Percentiles rank a stretch among this genome's conserved stretches.
These are phyloP conservation scores for Geotrichum carabidarum DNA, from an alignment of 1,139 yeast genomes.

Conservation along the genomic window DNA sequence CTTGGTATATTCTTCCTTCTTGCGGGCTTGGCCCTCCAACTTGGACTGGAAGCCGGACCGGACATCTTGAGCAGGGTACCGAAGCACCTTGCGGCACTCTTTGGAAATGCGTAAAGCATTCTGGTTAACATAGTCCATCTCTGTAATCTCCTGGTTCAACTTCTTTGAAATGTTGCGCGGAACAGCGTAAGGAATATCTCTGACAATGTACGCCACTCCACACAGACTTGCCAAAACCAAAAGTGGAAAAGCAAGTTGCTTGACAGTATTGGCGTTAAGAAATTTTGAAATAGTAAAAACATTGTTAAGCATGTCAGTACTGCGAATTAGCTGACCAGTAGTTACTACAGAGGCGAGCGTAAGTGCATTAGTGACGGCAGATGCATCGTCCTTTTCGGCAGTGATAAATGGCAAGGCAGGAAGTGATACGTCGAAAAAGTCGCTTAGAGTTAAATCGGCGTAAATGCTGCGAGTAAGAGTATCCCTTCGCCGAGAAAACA, in stretches of 20 bases:
- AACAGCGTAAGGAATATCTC: conserved; percentile 83
- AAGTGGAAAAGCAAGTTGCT: conserved; percentile 46
- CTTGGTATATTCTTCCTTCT: conserved; percentile 53
- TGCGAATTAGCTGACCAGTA: conserved; percentile 33
- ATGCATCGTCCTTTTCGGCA: conserved; percentile 18
- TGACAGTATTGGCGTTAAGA: conserved; percentile 24
- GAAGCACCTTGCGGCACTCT: conserved; percentile 77
- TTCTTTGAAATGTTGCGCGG: conserved; percentile 78
- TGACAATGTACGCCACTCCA: conserved; percentile 60
- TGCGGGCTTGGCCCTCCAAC: conserved; percentile 58
- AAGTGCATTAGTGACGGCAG: conserved; percentile 39
- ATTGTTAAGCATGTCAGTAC: conserved; percentile 30
- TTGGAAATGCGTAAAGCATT: conserved; percentile 75
- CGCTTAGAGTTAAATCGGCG: conserved; percentile 56
- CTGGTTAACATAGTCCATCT: conserved; percentile 67
- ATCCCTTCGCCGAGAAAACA: conserved; percentile 78
- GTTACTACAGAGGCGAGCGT: conserved; percentile 41
- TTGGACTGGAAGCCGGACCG: conserved; percentile 67
- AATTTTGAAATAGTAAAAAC: conserved; percentile 27
- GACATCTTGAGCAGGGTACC: conserved; percentile 79
- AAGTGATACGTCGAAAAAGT: conserved; percentile 57
- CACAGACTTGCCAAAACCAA: conserved; percentile 51
- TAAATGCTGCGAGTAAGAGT: conserved; percentile 54
- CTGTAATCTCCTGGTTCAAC: conserved; percentile 56
- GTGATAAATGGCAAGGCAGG: conserved; percentile 39